Evolutionary conservation across 164 flowering plant species (phyloP).

Genomic region (Dillenia suffruticosa): DNA sequence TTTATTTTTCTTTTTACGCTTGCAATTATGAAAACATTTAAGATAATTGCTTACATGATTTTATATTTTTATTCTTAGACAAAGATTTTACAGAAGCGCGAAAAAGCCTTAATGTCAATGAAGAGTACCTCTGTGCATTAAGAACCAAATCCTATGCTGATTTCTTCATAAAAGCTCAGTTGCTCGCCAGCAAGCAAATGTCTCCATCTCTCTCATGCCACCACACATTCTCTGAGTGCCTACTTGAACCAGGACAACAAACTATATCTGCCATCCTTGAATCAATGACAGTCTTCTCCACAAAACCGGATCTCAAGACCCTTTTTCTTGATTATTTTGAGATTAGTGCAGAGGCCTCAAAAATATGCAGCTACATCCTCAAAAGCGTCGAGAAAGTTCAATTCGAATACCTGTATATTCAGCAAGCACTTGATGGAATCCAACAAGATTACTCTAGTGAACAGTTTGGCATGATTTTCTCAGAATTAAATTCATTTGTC

Average conservation of each 20-base stretch:
- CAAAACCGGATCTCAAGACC: slow-evolving; percentile 32
- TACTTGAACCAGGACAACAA: slow-evolving; percentile 61
- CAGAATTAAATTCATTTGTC: slow-evolving; percentile 28
- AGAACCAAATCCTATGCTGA: slow-evolving; percentile 57
- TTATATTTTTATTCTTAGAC: slow-evolving; percentile 14
- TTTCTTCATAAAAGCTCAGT: slow-evolving; percentile 41
- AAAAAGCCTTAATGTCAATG: slow-evolving; percentile 37
- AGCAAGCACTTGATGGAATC: slow-evolving; percentile 23
- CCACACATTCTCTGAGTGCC: slow-evolving; percentile 26
- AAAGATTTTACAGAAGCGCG: slow-evolving; percentile 14
- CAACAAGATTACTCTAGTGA: slow-evolving; percentile 17
- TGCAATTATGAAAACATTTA: background rate
- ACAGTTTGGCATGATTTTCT: slow-evolving; percentile 11
- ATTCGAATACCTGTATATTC: slow-evolving; percentile 24
- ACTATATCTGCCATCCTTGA: slow-evolving; percentile 34
- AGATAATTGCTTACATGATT: background rate
- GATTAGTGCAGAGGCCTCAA: slow-evolving; percentile 61
- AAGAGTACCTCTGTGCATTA: slow-evolving; percentile 49
- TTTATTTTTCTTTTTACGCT: background rate
- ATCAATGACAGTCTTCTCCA: slow-evolving; percentile 24
- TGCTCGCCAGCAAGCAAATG: slow-evolving; percentile 21
- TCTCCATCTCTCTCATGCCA: slow-evolving; percentile 13
- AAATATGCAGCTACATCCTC: slow-evolving; percentile 48
- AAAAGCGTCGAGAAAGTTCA: slow-evolving; percentile 34
- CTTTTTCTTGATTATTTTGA: slow-evolving; percentile 45